Evolutionary conservation across 495 filamentous ascomycete genomes (phyloP).

Genomic region (Penicillium coffeae): DNA sequence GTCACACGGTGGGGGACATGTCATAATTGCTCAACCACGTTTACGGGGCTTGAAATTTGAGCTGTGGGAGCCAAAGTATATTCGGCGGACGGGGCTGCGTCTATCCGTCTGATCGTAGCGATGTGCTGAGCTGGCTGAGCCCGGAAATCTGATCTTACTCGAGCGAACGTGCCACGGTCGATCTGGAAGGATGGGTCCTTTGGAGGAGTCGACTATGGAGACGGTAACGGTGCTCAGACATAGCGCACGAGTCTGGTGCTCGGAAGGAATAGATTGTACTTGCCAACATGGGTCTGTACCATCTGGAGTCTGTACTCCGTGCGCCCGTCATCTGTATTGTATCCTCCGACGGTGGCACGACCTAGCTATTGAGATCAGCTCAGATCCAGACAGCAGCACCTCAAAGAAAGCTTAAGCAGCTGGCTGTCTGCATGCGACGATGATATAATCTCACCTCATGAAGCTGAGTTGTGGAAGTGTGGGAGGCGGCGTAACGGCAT

Average conservation of each 20-base stretch:
- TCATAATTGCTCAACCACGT: slow-evolving; percentile 1
- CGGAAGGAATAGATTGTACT: not conserved
- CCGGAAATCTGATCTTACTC: slow-evolving; percentile 1
- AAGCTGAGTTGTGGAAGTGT: not conserved
- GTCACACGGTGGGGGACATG: slow-evolving; percentile 10
- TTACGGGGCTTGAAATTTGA: not conserved
- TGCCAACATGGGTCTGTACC: not conserved
- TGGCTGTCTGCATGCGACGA: too few species aligned
- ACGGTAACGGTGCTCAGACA: slow-evolving; percentile 7
- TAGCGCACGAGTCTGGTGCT: slow-evolving; percentile 2
- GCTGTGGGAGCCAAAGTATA: not conserved
- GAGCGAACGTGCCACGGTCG: slow-evolving; percentile 18
- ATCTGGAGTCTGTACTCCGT: not conserved
- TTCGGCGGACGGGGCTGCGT: too few species aligned
- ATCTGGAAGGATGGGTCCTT: slow-evolving; percentile 10
- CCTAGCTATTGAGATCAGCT: not conserved
- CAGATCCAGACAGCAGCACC: not conserved
- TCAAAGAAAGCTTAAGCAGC: not conserved
- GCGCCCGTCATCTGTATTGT: not conserved
- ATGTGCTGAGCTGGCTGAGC: not conserved
- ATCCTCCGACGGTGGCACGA: not conserved
- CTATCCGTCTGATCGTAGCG: too few species aligned
- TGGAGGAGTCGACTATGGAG: slow-evolving; percentile 15
- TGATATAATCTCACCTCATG: not conserved
- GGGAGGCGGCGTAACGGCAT: too few species aligned